phyloP scores from a whole-genome alignment of 2,329 filamentous ascomycete species.

The Torrubiellomyces zombiae region DNA sequence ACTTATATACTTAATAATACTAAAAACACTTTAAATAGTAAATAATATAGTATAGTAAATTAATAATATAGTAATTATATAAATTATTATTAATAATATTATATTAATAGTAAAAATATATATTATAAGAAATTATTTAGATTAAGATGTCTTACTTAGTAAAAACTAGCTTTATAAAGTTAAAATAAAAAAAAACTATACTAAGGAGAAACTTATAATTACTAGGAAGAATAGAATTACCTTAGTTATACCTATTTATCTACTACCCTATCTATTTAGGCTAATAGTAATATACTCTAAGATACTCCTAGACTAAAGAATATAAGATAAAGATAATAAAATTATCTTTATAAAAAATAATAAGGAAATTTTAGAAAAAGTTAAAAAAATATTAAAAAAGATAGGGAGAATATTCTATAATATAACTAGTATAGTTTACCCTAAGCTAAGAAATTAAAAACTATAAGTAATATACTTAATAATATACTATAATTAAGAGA shows the following conservation, averaged over 20 bases:
- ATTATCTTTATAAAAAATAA: slow-evolving; percentile 1
- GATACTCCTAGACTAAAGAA: too few species aligned
- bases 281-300: background rate
- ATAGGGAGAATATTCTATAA: slow-evolving; percentile 1
- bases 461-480: slow-evolving; percentile 1
- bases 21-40: slow-evolving; percentile 2
- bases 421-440: slow-evolving; percentile 1
- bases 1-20: background rate
- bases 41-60: background rate
- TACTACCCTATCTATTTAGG: too few species aligned
- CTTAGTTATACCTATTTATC: background rate
- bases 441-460: background rate
- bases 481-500: slow-evolving; percentile 1
- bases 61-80: slow-evolving; percentile 2
- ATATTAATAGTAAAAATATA: background rate
- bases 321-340: too few species aligned
- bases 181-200: too few species aligned
- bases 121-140: too few species aligned
- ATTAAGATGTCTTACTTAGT: too few species aligned
- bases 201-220: too few species aligned
- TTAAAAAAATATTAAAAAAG: slow-evolving; percentile 1
- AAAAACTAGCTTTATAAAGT: too few species aligned
- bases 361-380: background rate
- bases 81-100: background rate
- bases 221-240: background rate